A percentile compares a stretch with the other conserved stretches of the same genome.
These are phyloP conservation scores for Elsinoe ampelina DNA, from an alignment of 2,329 filamentous ascomycete genomes.

Conservation along the genomic window DNA sequence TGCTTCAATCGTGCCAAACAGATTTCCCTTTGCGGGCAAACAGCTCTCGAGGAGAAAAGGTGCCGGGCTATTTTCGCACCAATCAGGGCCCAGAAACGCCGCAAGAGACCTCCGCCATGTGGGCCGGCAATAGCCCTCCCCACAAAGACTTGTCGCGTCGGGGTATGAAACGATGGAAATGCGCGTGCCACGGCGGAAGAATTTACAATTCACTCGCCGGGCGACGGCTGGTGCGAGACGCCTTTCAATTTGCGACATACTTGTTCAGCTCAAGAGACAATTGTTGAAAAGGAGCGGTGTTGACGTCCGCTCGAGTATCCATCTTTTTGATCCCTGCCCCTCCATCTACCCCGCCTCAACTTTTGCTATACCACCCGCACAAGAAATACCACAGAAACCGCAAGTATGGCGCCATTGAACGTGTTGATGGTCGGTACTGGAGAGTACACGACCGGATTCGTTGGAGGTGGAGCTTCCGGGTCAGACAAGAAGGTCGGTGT, in stretches of 20 bases:
- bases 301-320: background rate
- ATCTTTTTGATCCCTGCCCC: background rate
- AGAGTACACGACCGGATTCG: conserved; percentile 94
- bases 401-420: conserved; percentile 40
- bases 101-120: conserved; percentile 3
- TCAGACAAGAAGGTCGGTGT: conserved; percentile 97
- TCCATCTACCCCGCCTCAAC: conserved; percentile 2
- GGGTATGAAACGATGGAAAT: background rate
- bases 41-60: background rate
- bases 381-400: background rate
- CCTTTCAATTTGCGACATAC: background rate
- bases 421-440: conserved; percentile 66
- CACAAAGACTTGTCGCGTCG: background rate
- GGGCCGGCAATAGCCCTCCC: background rate
- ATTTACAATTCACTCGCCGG: background rate
- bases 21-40: background rate
- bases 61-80: conserved; percentile 1
- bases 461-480: conserved; percentile 69
- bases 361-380: background rate
- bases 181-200: conserved; percentile 8
- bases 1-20: background rate
- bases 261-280: background rate
- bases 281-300: background rate
- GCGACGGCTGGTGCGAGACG: background rate
- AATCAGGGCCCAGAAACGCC: background rate